These are phyloP conservation scores for Melaleuca alternifolia DNA, from an alignment of 345 rosid species.

Conservation along the genomic window DNA sequence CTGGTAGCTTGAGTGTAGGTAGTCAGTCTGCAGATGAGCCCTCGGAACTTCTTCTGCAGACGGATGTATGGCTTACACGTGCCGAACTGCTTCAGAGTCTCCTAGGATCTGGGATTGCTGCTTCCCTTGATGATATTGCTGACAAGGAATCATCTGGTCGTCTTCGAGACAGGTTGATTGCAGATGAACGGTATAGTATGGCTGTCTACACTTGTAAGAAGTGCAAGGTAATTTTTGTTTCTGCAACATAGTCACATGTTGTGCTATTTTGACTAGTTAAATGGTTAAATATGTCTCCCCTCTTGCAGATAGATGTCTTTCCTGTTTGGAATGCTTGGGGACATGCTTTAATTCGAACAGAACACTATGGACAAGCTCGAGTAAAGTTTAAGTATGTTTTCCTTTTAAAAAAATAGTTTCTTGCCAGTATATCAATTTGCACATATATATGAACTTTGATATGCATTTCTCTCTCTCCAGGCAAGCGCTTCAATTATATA, in stretches of 20 bases:
- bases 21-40: constrained; percentile 72
- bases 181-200: constrained; percentile 93
- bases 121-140: constrained; percentile 89
- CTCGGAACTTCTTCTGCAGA: constrained; percentile 58
- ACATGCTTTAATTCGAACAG: constrained; percentile 90
- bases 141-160: constrained; percentile 70
- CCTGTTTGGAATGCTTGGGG: constrained; percentile 99
- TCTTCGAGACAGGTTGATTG: constrained; percentile 80
- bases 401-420: neutral
- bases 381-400: constrained; percentile 82
- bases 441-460: neutral
- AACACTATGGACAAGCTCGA: constrained; percentile 86
- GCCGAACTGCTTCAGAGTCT: constrained; percentile 98
- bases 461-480: constrained; percentile 27
- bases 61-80: constrained; percentile 79
- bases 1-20: constrained; percentile 85
- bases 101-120: constrained; percentile 91
- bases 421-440: neutral
- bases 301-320: constrained; percentile 76
- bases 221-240: constrained; percentile 64
- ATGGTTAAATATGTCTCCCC: neutral
- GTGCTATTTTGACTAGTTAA: neutral
- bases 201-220: constrained; percentile 94
- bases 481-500: constrained; percentile 85
- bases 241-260: neutral